These are phyloP conservation scores for Penicillium salamii DNA, from an alignment of 495 filamentous ascomycete species.

Conservation along the genomic window DNA sequence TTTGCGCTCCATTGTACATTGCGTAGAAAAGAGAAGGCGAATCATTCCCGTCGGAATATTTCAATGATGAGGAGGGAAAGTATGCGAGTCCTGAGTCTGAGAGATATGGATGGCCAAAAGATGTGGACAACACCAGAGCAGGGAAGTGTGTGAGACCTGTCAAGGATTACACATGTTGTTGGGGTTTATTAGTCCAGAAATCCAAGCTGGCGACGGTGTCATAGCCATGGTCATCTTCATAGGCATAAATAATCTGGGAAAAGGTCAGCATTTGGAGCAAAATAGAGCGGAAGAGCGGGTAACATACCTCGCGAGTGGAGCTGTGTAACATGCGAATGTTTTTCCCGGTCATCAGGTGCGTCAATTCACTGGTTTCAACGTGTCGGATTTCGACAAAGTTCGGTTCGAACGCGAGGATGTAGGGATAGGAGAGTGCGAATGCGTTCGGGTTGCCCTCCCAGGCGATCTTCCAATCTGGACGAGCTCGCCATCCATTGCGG, in stretches of 20 bases:
- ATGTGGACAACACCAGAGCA: background rate
- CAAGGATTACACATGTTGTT: constrained; percentile 19
- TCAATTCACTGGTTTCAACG: constrained; percentile 83
- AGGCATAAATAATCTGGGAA: constrained; percentile 83
- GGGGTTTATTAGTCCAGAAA: constrained; percentile 74
- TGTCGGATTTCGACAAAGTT: constrained; percentile 96
- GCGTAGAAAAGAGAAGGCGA: constrained; percentile 20
- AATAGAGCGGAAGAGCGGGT: background rate
- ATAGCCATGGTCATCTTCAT: constrained; percentile 90
- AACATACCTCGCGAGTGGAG: constrained; percentile 86
- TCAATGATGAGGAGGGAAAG: background rate
- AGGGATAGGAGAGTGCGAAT: constrained; percentile 92
- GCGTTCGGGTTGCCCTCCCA: constrained; percentile 93
- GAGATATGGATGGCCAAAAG: background rate
- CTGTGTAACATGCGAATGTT: constrained; percentile 97
- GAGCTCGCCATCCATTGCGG: constrained; percentile 93
- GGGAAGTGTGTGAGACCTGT: background rate
- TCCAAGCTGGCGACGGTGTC: constrained; percentile 94
- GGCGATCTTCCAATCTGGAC: constrained; percentile 93
- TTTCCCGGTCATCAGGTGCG: constrained; percentile 91
- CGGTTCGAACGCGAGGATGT: constrained; percentile 97
- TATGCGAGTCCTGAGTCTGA: constrained; percentile 4
- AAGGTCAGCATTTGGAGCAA: constrained; percentile 11
- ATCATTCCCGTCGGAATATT: background rate
- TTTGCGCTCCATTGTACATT: constrained; percentile 51